Evolutionary conservation across 768 basidiomycete genomes (phyloP), one percentile per base, ranked within the genome.

Genomic region (Pleurotus ostreatus): DNA sequence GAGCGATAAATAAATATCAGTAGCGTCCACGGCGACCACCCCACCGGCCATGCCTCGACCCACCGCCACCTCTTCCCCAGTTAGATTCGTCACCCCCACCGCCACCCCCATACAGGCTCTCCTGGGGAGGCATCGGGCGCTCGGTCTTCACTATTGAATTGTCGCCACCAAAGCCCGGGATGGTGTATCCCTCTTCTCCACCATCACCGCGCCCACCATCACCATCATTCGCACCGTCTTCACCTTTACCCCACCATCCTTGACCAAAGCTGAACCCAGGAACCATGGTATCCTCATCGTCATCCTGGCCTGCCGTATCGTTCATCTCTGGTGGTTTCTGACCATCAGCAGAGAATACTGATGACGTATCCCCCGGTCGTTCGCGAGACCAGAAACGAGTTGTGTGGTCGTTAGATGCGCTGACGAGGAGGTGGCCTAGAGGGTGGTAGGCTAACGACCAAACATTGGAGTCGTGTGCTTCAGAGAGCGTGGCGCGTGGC

Each of bases 361-460:
- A 83, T n/a, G 80, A 77, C 1, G 80, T 78, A 62, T 92, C 91
- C n/a, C 92, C 90, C 0, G 92, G 92, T 2, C 92, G 81, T 66
- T 94, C 92, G 63, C 96, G 84, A 47, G 88, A 87, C 96, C 97
- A 98, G 80, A 98, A 99, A n/a, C 95, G 84, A 5, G 96, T 97
- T 4, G 97, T 98, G 74, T 95, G 93, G 76, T 99, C 97, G 75
- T 97, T 98, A n/a, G 90, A 91, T 8, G 89, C 97, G 59, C 85
- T 88, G 59, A 88, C 94, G 63, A 99, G 86, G 63, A 98, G 80
- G 71, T 98, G 95, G 0, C 97, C 96, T 13, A 98, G 83, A 0
- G 96, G 95, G 71, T 98, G 95, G 80, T 86, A 99, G 3, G 93
- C 84, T 60, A 99, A 82, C 0, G 92, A 85, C 92, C 95, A 98